Evolutionary conservation across 139 green algal species (phyloP).

Genomic region (Marvania coccoides): DNA sequence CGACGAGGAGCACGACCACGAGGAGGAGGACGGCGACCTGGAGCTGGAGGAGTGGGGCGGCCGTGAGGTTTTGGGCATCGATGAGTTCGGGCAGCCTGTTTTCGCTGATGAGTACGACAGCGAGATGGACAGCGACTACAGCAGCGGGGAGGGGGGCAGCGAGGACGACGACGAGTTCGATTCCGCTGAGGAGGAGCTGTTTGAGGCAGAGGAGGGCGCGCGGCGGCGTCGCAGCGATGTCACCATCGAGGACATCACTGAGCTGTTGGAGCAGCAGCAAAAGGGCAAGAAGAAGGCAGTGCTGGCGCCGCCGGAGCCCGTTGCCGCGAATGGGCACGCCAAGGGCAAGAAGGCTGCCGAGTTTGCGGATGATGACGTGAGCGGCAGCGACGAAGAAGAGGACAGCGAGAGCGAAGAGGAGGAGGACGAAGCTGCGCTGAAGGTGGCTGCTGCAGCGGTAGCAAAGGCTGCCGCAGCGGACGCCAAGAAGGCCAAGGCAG

Average conservation of each 20-base stretch:
- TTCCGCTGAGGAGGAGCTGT: conserved; percentile 30
- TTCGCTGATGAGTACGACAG: conserved; percentile 20
- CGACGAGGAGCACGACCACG: conserved; percentile 18
- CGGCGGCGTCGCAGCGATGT: conserved; percentile 1
- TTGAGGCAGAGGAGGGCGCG: conserved; percentile 23
- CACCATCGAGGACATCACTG: conserved; percentile 49
- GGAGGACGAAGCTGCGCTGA: not conserved
- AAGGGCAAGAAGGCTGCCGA: not conserved
- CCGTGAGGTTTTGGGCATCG: not conserved
- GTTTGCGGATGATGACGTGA: conserved; percentile 16
- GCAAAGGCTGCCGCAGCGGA: not conserved
- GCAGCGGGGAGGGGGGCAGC: conserved; percentile 9
- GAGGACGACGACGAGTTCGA: conserved; percentile 10
- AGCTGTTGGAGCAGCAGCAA: not conserved
- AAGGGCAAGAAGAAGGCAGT: not conserved
- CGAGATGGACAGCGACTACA: conserved; percentile 12
- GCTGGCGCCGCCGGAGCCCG: not conserved
- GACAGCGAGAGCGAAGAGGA: conserved; percentile 18
- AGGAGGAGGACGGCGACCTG: not conserved
- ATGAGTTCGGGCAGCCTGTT: conserved; percentile 13
- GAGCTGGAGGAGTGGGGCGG: not conserved
- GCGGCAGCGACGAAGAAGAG: conserved; percentile 17
- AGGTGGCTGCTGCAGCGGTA: not conserved
- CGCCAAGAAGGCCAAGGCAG: conserved; percentile 1
- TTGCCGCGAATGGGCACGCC: not conserved